Evolutionary conservation across 2,329 filamentous ascomycete genomes (phyloP).

Genomic region (Epichloe elymi): DNA sequence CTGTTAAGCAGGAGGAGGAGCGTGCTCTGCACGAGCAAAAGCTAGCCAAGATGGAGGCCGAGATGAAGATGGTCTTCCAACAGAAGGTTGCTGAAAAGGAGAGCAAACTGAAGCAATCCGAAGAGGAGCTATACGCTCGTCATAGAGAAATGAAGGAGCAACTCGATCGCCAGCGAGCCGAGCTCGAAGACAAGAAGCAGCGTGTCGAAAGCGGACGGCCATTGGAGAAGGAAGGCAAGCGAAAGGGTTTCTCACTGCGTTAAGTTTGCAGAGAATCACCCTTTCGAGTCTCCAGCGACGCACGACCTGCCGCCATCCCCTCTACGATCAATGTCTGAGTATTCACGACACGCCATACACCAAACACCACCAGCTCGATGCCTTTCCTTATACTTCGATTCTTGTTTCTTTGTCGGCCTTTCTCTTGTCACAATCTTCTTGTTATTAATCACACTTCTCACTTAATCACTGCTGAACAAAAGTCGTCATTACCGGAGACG

Average conservation of each 20-base stretch:
- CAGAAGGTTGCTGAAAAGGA: constrained; percentile 99
- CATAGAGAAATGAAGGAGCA: constrained; percentile 99
- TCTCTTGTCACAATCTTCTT: constrained; percentile 15
- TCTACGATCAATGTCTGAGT: constrained; percentile 42
- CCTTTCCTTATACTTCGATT: constrained; percentile 37
- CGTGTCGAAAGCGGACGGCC: constrained; percentile 91
- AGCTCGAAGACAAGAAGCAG: constrained; percentile 97
- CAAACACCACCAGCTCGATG: constrained; percentile 45
- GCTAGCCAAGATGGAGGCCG: constrained; percentile 99
- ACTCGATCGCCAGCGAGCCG: constrained; percentile 82
- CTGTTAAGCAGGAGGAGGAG: constrained; percentile 99
- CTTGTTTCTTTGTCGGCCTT: constrained; percentile 24
- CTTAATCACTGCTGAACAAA: constrained; percentile 24
- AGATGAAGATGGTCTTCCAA: constrained; percentile 99
- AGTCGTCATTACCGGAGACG: constrained; percentile 18
- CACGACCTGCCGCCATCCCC: constrained; percentile 1
- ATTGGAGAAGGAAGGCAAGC: constrained; percentile 94
- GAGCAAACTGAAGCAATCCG: constrained; percentile 98
- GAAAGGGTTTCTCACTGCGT: constrained; percentile 98
- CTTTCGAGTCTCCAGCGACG: constrained; percentile 2
- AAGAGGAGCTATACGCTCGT: constrained; percentile 94
- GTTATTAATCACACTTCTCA: constrained; percentile 26
- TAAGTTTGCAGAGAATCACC: constrained; percentile 34
- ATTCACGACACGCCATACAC: constrained; percentile 45
- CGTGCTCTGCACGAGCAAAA: constrained; percentile 97